Conservation (phyloP, 2,329 filamentous ascomycete species). For the Pezizomycotina sp. region DNA sequence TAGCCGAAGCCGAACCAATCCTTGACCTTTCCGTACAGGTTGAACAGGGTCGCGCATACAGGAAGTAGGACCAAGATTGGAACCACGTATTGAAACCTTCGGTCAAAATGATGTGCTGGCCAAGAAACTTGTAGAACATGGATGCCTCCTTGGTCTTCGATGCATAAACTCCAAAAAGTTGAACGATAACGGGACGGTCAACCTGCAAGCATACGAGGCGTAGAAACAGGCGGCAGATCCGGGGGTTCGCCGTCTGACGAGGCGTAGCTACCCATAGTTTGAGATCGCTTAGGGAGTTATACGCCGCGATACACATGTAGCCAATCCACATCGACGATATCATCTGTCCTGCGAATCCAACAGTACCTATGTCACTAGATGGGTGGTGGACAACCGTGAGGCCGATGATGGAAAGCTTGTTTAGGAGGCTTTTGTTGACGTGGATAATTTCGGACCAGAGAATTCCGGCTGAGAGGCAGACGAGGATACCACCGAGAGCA, state of each 20-base stretch:
- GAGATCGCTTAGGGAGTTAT: slow-evolving; percentile 76
- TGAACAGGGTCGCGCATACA: slow-evolving; percentile 71
- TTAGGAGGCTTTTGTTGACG: slow-evolving; percentile 57
- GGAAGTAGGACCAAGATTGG: slow-evolving; percentile 71
- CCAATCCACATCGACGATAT: slow-evolving; percentile 76
- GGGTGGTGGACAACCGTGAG: slow-evolving; percentile 59
- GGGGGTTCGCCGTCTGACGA: slow-evolving; percentile 81
- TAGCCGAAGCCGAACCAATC: slow-evolving; percentile 64
- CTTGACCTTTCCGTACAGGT: slow-evolving; percentile 68
- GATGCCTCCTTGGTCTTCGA: slow-evolving; percentile 53
- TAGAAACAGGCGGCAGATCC: slow-evolving; percentile 94
- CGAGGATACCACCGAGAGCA: slow-evolving; percentile 47
- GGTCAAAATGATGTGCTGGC: slow-evolving; percentile 66
- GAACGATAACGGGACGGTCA: slow-evolving; percentile 84
- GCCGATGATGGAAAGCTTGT: slow-evolving; percentile 42
- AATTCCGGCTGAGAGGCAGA: slow-evolving; percentile 62
- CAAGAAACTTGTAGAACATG: slow-evolving; percentile 75
- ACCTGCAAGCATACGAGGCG: slow-evolving; percentile 73
- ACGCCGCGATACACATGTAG: slow-evolving; percentile 86
- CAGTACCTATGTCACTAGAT: slow-evolving; percentile 50
- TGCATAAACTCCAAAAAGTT: slow-evolving; percentile 91
- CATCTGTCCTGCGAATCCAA: slow-evolving; percentile 73
- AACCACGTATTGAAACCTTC: slow-evolving; percentile 77
- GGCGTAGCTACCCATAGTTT: slow-evolving; percentile 94
- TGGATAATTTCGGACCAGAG: slow-evolving; percentile 91